A percentile compares a stretch with the other conserved stretches of the same genome.
Evolutionary conservation across 1,284 basidiomycete genomes (phyloP).

Genomic region (Ustilago tritici): DNA sequence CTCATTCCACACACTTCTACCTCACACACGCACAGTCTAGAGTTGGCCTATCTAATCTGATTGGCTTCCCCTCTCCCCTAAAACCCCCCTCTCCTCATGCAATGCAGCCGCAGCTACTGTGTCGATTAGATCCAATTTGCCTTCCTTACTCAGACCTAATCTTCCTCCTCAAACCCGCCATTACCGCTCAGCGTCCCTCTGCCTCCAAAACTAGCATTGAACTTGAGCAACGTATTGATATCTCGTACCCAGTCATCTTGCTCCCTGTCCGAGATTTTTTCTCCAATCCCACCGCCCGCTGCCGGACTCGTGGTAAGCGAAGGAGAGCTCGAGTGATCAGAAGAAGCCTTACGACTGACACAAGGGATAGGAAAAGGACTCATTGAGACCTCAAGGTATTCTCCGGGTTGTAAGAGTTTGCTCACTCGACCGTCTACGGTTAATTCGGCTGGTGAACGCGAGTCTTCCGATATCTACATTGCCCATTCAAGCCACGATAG

Average conservation of each 20-base stretch:
- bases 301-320: not conserved
- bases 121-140: not conserved
- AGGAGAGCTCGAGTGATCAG: conserved; percentile 4
- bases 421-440: conserved; percentile 92
- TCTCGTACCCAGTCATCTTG: conserved; percentile 95
- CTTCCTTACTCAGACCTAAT: not conserved
- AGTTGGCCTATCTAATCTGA: not conserved
- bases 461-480: conserved; percentile 78
- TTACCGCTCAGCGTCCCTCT: conserved; percentile 57
- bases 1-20: not conserved
- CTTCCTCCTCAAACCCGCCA: conserved; percentile 52
- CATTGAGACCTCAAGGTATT: conserved; percentile 85
- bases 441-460: conserved; percentile 86
- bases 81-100: not conserved
- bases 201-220: conserved; percentile 67
- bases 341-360: conserved; percentile 46
- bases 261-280: conserved; percentile 73
- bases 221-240: conserved; percentile 77
- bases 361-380: conserved; percentile 92
- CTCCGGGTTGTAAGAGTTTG: conserved; percentile 82
- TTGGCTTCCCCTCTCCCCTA: not conserved
- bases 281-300: conserved; percentile 16
- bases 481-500: too few relatives aligned
- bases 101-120: not conserved
- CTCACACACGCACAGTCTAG: not conserved